phyloP scores from a whole-genome alignment of 768 basidiomycete species.

The Hericium rajendrae region DNA sequence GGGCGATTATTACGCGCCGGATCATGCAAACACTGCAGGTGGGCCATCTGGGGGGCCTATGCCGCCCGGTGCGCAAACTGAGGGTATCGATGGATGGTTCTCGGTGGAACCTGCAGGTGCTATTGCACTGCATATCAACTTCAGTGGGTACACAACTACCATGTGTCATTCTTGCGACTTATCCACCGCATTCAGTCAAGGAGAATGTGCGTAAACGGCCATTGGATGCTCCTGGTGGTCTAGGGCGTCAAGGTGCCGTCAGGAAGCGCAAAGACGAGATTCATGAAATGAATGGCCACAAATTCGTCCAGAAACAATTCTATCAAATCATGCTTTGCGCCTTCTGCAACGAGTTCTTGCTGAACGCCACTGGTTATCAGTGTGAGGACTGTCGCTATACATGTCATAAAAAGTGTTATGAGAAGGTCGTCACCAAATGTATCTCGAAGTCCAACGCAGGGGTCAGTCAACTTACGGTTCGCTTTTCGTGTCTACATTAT shows the following conservation, averaged over 20 bases:
- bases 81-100: conserved; percentile 96
- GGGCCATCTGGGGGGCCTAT: conserved; percentile 1
- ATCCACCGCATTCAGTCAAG: conserved; percentile 55
- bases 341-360: conserved; percentile 94
- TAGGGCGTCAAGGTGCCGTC: conserved; percentile 96
- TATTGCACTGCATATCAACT: conserved; percentile 78
- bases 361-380: conserved; percentile 96
- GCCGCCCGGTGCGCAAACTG: conserved; percentile 24
- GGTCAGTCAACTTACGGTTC: conserved; percentile 38
- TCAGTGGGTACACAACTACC: conserved; percentile 49
- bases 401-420: conserved; percentile 98
- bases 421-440: conserved; percentile 98
- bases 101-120: conserved; percentile 97
- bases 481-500: background rate
- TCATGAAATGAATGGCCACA: conserved; percentile 99
- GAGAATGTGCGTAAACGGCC: conserved; percentile 95
- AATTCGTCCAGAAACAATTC: conserved; percentile 95
- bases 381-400: conserved; percentile 99
- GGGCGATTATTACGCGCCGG: conserved; percentile 10
- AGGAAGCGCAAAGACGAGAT: conserved; percentile 97
- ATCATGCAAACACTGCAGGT: background rate
- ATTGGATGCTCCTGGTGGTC: conserved; percentile 81
- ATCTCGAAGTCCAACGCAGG: conserved; percentile 95
- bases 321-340: conserved; percentile 98
- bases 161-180: conserved; percentile 4